phyloP scores from a whole-genome alignment of 176 grass and related monocot genomes.

The Cenchrus purpureus region DNA sequence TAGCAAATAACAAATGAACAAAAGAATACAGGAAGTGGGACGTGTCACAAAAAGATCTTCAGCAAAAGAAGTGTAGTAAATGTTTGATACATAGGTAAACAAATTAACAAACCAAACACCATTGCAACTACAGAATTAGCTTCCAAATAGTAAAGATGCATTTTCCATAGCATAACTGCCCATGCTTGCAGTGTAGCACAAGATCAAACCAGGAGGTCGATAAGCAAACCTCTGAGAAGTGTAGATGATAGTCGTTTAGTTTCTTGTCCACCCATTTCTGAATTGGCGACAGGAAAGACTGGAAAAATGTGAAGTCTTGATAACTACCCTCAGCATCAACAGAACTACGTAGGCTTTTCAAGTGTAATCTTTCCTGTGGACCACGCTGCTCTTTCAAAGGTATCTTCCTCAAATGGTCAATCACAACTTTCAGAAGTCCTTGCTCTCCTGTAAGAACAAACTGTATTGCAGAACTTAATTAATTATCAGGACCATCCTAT shows the following conservation, averaged over 20 bases:
- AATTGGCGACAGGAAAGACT: constrained; percentile 86
- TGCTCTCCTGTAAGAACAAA: constrained; percentile 94
- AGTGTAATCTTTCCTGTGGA: constrained; percentile 89
- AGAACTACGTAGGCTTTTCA: constrained; percentile 84
- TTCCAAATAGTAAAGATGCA: constrained; percentile 7
- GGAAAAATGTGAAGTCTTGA: constrained; percentile 90
- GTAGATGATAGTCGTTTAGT: constrained; percentile 88
- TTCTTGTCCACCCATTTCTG: constrained; percentile 96
- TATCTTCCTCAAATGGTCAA: constrained; percentile 89
- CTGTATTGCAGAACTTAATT: constrained; percentile 61
- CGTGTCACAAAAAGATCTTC: constrained; percentile 5
- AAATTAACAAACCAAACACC: constrained; percentile 26
- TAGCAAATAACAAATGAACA: constrained; percentile 29
- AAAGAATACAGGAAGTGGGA: not conserved
- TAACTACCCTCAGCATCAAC: constrained; percentile 71
- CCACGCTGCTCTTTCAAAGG: constrained; percentile 94
- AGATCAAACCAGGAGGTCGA: not conserved
- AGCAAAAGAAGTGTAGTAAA: constrained; percentile 3
- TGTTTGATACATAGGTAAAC: constrained; percentile 32
- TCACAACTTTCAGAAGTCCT: constrained; percentile 74
- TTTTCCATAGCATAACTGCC: not conserved
- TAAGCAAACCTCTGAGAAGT: constrained; percentile 87
- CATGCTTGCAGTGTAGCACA: constrained; percentile 30
- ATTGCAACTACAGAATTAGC: constrained; percentile 16
- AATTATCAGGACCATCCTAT: constrained; percentile 8